Evolutionary conservation across 1,284 basidiomycete species (phyloP).

Genomic region (Somion occarium): DNA sequence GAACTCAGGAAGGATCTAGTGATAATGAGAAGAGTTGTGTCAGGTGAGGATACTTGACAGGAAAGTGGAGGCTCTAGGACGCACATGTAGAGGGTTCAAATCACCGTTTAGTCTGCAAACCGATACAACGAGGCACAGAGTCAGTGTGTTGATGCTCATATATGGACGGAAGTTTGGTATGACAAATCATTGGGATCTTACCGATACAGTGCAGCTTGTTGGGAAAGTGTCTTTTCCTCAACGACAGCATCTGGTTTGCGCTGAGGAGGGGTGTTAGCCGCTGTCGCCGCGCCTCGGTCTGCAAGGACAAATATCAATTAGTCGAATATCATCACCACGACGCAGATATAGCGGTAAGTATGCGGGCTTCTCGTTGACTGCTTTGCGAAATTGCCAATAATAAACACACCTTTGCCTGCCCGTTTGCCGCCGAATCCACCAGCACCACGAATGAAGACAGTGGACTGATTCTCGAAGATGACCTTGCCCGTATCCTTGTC

Average conservation of each 20-base stretch:
- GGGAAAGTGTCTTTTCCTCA: conserved; percentile 79
- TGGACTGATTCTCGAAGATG: conserved; percentile 92
- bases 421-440: conserved; percentile 96
- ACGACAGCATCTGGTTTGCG: conserved; percentile 80
- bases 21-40: conserved; percentile 6
- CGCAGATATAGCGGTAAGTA: no score
- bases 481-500: conserved; percentile 77
- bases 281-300: conserved; percentile 92
- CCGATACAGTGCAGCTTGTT: conserved; percentile 92
- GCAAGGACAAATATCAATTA: conserved; percentile 8
- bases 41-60: not conserved
- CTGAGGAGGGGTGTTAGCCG: conserved; percentile 79
- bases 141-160: no score
- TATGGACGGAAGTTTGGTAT: no score
- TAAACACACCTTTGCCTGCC: conserved; percentile 61
- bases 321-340: not conserved
- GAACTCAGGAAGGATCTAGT: conserved; percentile 89
- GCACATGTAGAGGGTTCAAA: conserved; percentile 85
- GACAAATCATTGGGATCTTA: no score
- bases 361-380: no score
- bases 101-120: conserved; percentile 75
- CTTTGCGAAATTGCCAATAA: not conserved
- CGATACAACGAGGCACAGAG: conserved; percentile 10
- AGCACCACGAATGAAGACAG: conserved; percentile 89
- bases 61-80: conserved; percentile 20